A percentile compares a stretch with the other conserved stretches of the same genome.
Evolutionary conservation across 2,329 filamentous ascomycete species (phyloP).

Genomic region (Calycina herbarum): DNA sequence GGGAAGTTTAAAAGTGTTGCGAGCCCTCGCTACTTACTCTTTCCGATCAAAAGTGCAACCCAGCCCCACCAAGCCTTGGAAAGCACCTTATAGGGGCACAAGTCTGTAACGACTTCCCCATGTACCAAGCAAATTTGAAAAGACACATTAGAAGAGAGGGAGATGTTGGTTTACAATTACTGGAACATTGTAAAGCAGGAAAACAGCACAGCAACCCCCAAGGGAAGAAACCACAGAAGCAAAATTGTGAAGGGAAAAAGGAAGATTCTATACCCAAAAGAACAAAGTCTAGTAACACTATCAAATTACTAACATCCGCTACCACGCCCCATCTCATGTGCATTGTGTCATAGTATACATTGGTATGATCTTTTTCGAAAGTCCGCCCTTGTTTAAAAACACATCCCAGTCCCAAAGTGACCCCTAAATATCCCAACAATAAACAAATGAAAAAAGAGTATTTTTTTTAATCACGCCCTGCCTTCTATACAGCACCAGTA

Average conservation of each 20-base stretch:
- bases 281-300: background rate
- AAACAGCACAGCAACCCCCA: too few relatives aligned
- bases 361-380: background rate
- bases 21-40: too few relatives aligned
- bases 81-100: too few relatives aligned
- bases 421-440: conserved; percentile 5
- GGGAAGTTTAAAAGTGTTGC: too few relatives aligned
- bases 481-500: conserved; percentile 27
- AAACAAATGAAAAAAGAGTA: conserved; percentile 8
- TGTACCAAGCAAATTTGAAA: too few relatives aligned
- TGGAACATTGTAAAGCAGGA: too few relatives aligned
- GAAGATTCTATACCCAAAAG: background rate
- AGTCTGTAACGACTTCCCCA: too few relatives aligned
- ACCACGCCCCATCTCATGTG: background rate
- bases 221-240: too few relatives aligned
- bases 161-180: too few relatives aligned
- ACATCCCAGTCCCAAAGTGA: background rate
- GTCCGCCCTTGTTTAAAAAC: background rate
- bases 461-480: conserved; percentile 6
- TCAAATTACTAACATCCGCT: background rate
- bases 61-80: too few relatives aligned
- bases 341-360: conserved; percentile 1
- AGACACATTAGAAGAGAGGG: too few relatives aligned
- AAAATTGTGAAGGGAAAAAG: background rate
- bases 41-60: too few relatives aligned